A percentile compares a stretch with the other conserved stretches of the same genome.
phyloP scores from a whole-genome alignment of 225 moss, liverwort and hornwort genomes.

The Ulota crispa region DNA sequence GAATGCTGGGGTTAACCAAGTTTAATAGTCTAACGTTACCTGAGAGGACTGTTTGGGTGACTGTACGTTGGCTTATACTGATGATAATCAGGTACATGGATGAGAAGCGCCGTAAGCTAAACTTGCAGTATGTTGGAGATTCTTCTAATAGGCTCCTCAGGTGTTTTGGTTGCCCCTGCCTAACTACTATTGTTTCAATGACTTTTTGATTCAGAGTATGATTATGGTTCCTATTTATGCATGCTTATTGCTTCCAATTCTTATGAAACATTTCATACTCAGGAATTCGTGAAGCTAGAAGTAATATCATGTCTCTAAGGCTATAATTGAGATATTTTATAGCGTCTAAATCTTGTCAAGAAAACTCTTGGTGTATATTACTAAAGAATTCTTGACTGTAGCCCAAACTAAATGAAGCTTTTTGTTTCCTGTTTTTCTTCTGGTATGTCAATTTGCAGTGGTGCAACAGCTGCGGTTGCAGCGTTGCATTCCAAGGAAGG shows the following conservation, averaged over 20 bases:
- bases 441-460: slow-evolving; percentile 31
- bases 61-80: not conserved
- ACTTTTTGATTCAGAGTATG: not conserved
- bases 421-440: not conserved
- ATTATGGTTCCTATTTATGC: slow-evolving; percentile 4
- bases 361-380: not conserved
- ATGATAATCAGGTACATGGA: slow-evolving; percentile 74
- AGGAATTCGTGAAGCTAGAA: slow-evolving; percentile 6
- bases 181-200: slow-evolving; percentile 3
- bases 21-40: slow-evolving; percentile 2
- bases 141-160: slow-evolving; percentile 66
- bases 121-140: slow-evolving; percentile 68
- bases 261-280: not conserved
- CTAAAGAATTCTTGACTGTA: not conserved
- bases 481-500: slow-evolving; percentile 45
- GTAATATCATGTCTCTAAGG: not conserved
- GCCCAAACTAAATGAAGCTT: not conserved
- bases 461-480: slow-evolving; percentile 55
- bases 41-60: slow-evolving; percentile 21
- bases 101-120: slow-evolving; percentile 89
- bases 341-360: slow-evolving; percentile 2
- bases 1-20: not conserved
- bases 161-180: slow-evolving; percentile 28
- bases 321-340: not conserved
- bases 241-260: not conserved